Percentiles rank a stretch among this genome's conserved stretches.
Evolutionary conservation across 345 rosid genomes (phyloP).

Genomic region (Sonneratia alba): DNA sequence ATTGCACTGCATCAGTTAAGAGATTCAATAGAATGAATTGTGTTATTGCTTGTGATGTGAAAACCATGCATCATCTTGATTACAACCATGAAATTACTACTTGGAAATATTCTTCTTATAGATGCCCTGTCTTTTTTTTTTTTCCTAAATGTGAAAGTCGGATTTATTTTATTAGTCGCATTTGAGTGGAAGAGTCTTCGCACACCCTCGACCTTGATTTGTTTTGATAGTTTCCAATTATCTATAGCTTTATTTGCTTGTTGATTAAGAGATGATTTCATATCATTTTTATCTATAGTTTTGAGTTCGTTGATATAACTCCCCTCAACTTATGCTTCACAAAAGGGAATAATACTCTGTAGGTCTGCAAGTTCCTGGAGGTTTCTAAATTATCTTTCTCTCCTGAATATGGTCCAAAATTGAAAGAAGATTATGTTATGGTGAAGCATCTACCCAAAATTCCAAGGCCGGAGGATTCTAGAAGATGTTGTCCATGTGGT

Average conservation of each 20-base stretch:
- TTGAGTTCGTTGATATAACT: slow-evolving; percentile 9
- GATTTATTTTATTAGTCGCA: background rate
- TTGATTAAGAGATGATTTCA: background rate
- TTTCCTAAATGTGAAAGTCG: background rate
- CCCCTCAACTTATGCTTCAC: slow-evolving; percentile 15
- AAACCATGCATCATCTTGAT: background rate
- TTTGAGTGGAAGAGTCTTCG: background rate
- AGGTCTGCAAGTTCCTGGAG: slow-evolving; percentile 99
- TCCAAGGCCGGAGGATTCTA: slow-evolving; percentile 46
- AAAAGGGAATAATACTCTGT: slow-evolving; percentile 16
- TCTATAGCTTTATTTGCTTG: background rate
- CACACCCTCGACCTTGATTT: background rate
- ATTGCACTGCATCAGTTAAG: background rate
- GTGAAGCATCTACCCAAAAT: slow-evolving; percentile 81
- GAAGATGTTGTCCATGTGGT: slow-evolving; percentile 57
- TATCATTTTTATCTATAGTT: background rate
- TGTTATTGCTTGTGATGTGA: background rate
- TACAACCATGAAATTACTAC: background rate
- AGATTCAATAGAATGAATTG: background rate
- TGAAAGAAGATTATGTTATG: slow-evolving; percentile 90
- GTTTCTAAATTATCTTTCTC: slow-evolving; percentile 88
- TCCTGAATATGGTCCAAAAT: slow-evolving; percentile 94
- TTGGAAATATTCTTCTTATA: background rate
- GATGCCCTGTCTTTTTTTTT: background rate
- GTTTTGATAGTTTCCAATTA: background rate